phyloP scores from a whole-genome alignment of 768 basidiomycete species.

The Lyophyllum shimeji region DNA sequence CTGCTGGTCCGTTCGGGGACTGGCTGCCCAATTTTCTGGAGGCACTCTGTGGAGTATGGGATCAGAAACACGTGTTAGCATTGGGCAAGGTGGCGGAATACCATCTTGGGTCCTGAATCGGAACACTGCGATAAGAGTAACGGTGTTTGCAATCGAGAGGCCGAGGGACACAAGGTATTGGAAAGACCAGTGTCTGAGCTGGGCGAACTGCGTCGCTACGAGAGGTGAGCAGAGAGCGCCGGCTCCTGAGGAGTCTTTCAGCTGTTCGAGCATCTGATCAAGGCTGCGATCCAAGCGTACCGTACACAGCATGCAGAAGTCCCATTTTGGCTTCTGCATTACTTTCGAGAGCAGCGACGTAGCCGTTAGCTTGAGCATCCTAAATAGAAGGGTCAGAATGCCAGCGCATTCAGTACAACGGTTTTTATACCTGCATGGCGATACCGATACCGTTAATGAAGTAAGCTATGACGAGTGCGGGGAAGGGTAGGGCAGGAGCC shows the following conservation, averaged over 20 bases:
- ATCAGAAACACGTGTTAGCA: not conserved
- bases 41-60: not conserved
- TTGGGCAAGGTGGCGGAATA: slow-evolving; percentile 19
- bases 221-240: slow-evolving; percentile 73
- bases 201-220: slow-evolving; percentile 79
- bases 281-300: slow-evolving; percentile 25
- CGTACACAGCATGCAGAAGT: slow-evolving; percentile 64
- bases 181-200: slow-evolving; percentile 67
- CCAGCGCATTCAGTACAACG: not conserved
- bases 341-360: slow-evolving; percentile 57
- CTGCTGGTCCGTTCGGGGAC: not conserved
- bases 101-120: slow-evolving; percentile 72
- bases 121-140: slow-evolving; percentile 58
- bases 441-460: slow-evolving; percentile 30
- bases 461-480: slow-evolving; percentile 42
- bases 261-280: not conserved
- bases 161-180: slow-evolving; percentile 74
- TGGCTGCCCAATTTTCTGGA: not conserved
- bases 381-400: slow-evolving; percentile 20
- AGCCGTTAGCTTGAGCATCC: slow-evolving; percentile 76
- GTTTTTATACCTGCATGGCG: slow-evolving; percentile 30
- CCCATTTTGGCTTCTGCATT: slow-evolving; percentile 68
- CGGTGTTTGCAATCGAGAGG: slow-evolving; percentile 57
- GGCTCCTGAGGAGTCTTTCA: slow-evolving; percentile 38
- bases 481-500: slow-evolving; percentile 52